Evolutionary conservation across 2,329 filamentous ascomycete species (phyloP).

Genomic region (Nemania bipapillata): DNA sequence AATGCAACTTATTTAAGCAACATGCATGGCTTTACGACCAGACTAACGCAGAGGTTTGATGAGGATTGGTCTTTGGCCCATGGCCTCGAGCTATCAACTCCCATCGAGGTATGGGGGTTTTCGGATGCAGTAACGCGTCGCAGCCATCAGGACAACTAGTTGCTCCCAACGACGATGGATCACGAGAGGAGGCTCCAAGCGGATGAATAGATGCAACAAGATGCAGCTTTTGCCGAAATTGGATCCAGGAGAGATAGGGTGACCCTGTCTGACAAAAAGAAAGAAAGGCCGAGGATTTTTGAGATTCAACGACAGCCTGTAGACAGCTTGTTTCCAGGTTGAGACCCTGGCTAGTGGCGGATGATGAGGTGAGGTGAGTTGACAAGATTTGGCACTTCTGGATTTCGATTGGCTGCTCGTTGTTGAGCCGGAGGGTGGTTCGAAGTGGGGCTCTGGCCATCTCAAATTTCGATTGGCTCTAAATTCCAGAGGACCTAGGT

Average conservation of each 20-base stretch:
- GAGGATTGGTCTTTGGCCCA: conserved; percentile 35
- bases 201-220: conserved; percentile 40
- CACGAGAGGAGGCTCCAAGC: conserved; percentile 29
- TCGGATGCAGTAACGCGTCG: conserved; percentile 33
- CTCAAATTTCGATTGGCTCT: conserved; percentile 46
- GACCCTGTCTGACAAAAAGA: conserved; percentile 41
- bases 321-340: conserved; percentile 47
- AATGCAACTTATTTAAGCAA: conserved; percentile 41
- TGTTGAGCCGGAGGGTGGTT: conserved; percentile 41
- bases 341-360: conserved; percentile 49
- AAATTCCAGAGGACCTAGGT: conserved; percentile 44
- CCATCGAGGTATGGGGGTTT: conserved; percentile 37
- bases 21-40: conserved; percentile 39
- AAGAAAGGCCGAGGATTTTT: conserved; percentile 39
- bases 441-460: conserved; percentile 40
- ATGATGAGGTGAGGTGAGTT: conserved; percentile 48
- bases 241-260: conserved; percentile 39
- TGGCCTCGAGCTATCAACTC: conserved; percentile 29
- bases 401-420: conserved; percentile 40
- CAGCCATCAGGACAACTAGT: conserved; percentile 39
- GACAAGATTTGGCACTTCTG: conserved; percentile 43
- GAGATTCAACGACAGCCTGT: conserved; percentile 49
- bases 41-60: conserved; percentile 35
- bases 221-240: conserved; percentile 44
- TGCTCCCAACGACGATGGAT: conserved; percentile 39